phyloP scores from a whole-genome alignment of 1,284 basidiomycete genomes.

The Laetiporus sulphureus region DNA sequence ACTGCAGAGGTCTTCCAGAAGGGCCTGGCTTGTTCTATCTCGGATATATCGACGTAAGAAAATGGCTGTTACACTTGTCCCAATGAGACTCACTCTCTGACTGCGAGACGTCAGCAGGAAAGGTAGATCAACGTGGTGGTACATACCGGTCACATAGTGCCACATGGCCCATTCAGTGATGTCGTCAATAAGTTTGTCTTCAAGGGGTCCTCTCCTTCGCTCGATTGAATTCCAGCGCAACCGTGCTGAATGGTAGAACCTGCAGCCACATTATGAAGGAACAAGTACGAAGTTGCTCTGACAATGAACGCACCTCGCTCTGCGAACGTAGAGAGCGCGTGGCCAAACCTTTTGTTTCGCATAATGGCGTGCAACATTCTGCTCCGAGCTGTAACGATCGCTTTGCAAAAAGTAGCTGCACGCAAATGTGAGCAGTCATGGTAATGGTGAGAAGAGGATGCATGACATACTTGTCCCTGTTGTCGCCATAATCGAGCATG shows the following conservation, averaged over 20 bases:
- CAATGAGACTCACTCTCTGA: too few species aligned
- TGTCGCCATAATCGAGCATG: constrained; percentile 67
- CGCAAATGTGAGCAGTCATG: not conserved
- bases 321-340: constrained; percentile 56
- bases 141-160: constrained; percentile 61
- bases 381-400: constrained; percentile 55
- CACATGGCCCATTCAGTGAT: constrained; percentile 83
- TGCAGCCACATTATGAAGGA: constrained; percentile 16
- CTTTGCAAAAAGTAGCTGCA: constrained; percentile 52
- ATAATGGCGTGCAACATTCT: constrained; percentile 58
- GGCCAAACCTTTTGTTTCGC: constrained; percentile 70
- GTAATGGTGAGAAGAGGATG: not conserved
- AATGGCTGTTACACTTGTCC: not conserved
- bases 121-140: constrained; percentile 9
- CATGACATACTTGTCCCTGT: constrained; percentile 45
- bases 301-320: constrained; percentile 43
- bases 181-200: constrained; percentile 76
- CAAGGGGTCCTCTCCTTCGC: constrained; percentile 61
- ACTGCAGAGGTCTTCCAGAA: constrained; percentile 51
- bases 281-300: not conserved
- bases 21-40: constrained; percentile 54
- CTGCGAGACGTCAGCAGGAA: not conserved
- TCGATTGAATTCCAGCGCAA: constrained; percentile 69
- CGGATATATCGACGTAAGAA: too few species aligned
- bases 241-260: constrained; percentile 61